These are phyloP conservation scores for Macadamia tetraphylla DNA, from an alignment of 164 flowering plant species.

Conservation along the genomic window DNA sequence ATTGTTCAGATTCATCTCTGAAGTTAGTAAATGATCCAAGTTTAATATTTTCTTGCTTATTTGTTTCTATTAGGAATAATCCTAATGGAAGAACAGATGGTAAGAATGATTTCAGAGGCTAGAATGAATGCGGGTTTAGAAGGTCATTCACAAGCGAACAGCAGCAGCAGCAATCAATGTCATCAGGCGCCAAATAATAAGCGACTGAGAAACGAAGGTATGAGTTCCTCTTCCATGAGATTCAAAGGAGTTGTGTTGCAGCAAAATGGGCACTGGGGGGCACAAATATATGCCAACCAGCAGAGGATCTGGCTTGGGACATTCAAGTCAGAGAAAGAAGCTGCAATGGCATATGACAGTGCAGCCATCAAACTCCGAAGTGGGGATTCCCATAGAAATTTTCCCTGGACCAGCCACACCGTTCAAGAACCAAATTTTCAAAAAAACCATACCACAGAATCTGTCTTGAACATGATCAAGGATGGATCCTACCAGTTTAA, in stretches of 20 bases:
- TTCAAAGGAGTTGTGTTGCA: constrained; percentile 69
- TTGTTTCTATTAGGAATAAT: too few species aligned
- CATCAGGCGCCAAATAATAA: too few species aligned
- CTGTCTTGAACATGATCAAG: constrained; percentile 13
- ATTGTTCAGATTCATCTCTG: too few species aligned
- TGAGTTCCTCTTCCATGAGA: not conserved
- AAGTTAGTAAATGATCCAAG: too few species aligned
- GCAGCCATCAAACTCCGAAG: constrained; percentile 46
- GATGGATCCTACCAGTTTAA: constrained; percentile 9
- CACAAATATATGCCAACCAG: constrained; percentile 60
- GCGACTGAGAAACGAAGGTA: not conserved
- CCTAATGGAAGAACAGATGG: too few species aligned
- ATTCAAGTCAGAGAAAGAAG: constrained; percentile 50
- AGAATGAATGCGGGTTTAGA: too few species aligned
- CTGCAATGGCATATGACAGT: constrained; percentile 69
- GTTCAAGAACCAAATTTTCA: constrained; percentile 42
- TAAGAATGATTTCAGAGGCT: too few species aligned
- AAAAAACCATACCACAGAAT: constrained; percentile 20
- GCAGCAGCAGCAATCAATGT: too few species aligned
- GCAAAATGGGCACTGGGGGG: constrained; percentile 64
- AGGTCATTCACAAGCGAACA: too few species aligned
- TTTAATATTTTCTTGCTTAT: too few species aligned
- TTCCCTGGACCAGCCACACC: constrained; percentile 34
- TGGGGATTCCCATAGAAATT: constrained; percentile 42
- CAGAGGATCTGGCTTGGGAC: constrained; percentile 68